Evolutionary conservation across 2,329 filamentous ascomycete species (phyloP).

Genomic region (Scedosporium apiospermum): DNA sequence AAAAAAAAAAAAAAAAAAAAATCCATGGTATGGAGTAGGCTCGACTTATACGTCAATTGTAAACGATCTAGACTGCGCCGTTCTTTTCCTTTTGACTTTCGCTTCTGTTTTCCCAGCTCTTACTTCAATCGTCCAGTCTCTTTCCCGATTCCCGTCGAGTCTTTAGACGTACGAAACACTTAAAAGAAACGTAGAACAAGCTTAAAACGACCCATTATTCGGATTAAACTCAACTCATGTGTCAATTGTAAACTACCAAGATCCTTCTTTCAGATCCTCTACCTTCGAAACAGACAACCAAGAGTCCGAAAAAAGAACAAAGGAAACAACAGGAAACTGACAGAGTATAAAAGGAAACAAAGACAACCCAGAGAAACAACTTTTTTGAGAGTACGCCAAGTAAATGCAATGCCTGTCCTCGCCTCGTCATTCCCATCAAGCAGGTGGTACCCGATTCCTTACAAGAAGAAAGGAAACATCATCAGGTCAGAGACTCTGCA

Average conservation of each 20-base stretch:
- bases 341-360: not conserved
- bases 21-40: no score
- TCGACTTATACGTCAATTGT: not conserved
- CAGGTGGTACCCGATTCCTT: not conserved
- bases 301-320: not conserved
- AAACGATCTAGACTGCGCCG: not conserved
- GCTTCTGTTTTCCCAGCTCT: no score
- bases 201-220: no score
- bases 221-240: not conserved
- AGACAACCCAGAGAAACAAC: not conserved
- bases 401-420: slow-evolving; percentile 21
- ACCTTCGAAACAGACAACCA: not conserved
- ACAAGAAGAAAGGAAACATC: slow-evolving; percentile 15
- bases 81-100: not conserved
- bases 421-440: slow-evolving; percentile 37
- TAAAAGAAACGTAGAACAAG: no score
- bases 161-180: no score
- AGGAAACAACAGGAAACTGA: not conserved
- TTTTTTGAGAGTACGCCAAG: slow-evolving; percentile 7
- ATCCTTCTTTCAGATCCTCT: not conserved
- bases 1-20: no score
- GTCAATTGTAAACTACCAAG: not conserved
- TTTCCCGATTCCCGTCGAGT: no score
- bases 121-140: no score
- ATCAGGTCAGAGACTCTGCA: slow-evolving; percentile 36